Evolutionary conservation across 805 yeast genomes (phyloP).

Genomic region (Huiozyma sinensis): DNA sequence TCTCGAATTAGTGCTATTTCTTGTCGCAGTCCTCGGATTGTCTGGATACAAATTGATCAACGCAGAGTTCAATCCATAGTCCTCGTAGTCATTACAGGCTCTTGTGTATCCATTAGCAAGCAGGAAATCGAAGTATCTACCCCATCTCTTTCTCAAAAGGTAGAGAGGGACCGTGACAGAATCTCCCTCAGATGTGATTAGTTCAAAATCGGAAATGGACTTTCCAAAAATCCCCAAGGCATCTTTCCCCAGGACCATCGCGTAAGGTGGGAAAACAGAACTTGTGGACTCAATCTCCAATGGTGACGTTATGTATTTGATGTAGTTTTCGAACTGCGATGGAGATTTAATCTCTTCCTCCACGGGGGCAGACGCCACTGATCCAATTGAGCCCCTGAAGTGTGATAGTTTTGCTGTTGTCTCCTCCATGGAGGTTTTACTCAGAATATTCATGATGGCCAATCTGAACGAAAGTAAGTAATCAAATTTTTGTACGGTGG

Average conservation of each 20-base stretch:
- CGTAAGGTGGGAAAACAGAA: constrained; percentile 66
- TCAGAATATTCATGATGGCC: constrained; percentile 41
- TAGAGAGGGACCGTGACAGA: constrained; percentile 51
- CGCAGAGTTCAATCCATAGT: not conserved
- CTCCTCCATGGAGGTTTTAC: constrained; percentile 4
- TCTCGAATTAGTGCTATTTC: not conserved
- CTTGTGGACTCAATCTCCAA: constrained; percentile 53
- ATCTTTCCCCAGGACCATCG: constrained; percentile 66
- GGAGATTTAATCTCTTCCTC: constrained; percentile 6
- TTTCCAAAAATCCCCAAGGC: constrained; percentile 59
- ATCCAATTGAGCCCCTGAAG: not conserved
- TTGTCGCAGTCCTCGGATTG: too few relatives aligned
- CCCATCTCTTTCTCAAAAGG: constrained; percentile 67
- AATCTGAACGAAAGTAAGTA: constrained; percentile 40
- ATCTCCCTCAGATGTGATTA: constrained; percentile 60
- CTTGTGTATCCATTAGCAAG: constrained; percentile 55
- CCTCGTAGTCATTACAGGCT: constrained; percentile 30
- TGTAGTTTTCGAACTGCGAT: constrained; percentile 51
- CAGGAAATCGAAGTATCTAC: constrained; percentile 52
- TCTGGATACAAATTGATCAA: too few relatives aligned
- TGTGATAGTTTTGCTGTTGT: not conserved
- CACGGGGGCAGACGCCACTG: not conserved
- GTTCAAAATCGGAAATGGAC: constrained; percentile 58
- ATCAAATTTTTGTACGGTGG: constrained; percentile 35
- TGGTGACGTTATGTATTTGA: constrained; percentile 66